Evolutionary conservation across 164 flowering plant species (phyloP).

Genomic region (Vitis labrusca): DNA sequence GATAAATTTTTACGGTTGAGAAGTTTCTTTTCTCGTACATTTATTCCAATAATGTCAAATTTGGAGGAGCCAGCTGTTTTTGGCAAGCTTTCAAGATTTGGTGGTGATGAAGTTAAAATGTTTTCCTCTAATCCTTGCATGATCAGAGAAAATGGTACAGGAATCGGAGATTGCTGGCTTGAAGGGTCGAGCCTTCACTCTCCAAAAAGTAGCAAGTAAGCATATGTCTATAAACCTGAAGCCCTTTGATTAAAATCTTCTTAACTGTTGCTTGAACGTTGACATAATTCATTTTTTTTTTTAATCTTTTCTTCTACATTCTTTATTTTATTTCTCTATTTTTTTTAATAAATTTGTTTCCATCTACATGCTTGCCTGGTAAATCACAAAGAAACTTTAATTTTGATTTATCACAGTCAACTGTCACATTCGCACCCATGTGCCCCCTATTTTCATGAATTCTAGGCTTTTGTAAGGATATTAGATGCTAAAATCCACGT

Average conservation of each 20-base stretch:
- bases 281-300: not conserved
- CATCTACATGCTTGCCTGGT: too few species aligned
- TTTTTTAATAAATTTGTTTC: too few species aligned
- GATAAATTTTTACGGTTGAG: conserved; percentile 19
- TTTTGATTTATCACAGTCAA: too few species aligned
- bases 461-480: too few species aligned
- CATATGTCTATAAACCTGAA: not conserved
- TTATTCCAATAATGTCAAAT: conserved; percentile 47
- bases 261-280: too few species aligned
- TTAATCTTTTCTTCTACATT: not conserved
- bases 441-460: too few species aligned
- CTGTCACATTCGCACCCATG: too few species aligned
- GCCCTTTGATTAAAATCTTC: not conserved
- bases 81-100: conserved; percentile 37
- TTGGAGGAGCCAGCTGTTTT: conserved; percentile 52
- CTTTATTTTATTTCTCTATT: not conserved
- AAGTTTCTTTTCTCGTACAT: conserved; percentile 15
- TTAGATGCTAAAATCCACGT: too few species aligned
- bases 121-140: conserved; percentile 4
- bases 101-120: not conserved
- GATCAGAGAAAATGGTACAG: conserved; percentile 40
- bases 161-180: conserved; percentile 42
- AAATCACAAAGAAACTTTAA: too few species aligned
- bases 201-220: conserved; percentile 58
- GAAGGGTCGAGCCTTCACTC: conserved; percentile 58